Base-by-base conservation (phyloP, 2,329 filamentous ascomycete species). In the Fusarium pseudoanthophilum region DNA sequence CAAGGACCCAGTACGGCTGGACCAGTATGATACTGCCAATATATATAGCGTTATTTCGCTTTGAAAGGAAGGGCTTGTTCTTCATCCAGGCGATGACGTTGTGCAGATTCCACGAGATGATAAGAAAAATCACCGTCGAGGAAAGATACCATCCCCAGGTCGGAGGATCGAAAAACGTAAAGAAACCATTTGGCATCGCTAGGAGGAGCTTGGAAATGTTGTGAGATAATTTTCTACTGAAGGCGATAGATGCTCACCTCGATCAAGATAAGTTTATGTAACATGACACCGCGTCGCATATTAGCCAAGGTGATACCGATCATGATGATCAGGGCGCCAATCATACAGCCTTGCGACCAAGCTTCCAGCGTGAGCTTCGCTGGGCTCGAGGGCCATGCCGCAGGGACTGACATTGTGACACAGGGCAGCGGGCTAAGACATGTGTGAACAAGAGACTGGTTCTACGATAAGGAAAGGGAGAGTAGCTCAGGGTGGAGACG, bases 1-100 rank as follows among this genome's bases (percentile, higher is more conserved):
- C 90, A 4, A 91, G 78, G 8, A 91, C 78, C 89, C 90, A 92
- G 74, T 91, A 92, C 0, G 89, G 89, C 70, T 90, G 88, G 16
- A 84, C 89, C 4, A 90, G 80, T 16, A 89, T 80, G 46, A 92
- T 84, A 0, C 87, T 91, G 48, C 83, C 82, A 57, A 92, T 89
- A 76, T 91, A 92, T 62, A 91, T 79, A 15, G 82, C 76, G 52
- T 86, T 89, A 36, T 85, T 84, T 13, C 82, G 80, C 36, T 80
- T 83, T 6, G 83, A 83, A 13, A 91, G 81, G 74, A 91, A 91
- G 0, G 90, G 90, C 60, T 85, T 87, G 70, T 88, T 90, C 80
- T 92, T 92, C 80, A 92, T 87, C 90, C 90, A 92, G 2, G 90
- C 86, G 67, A 92, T 89, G 67, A 92, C 84, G 71, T 92, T 92